Evolutionary conservation across 768 basidiomycete species (phyloP).

Genomic region (Royoungia palumana): DNA sequence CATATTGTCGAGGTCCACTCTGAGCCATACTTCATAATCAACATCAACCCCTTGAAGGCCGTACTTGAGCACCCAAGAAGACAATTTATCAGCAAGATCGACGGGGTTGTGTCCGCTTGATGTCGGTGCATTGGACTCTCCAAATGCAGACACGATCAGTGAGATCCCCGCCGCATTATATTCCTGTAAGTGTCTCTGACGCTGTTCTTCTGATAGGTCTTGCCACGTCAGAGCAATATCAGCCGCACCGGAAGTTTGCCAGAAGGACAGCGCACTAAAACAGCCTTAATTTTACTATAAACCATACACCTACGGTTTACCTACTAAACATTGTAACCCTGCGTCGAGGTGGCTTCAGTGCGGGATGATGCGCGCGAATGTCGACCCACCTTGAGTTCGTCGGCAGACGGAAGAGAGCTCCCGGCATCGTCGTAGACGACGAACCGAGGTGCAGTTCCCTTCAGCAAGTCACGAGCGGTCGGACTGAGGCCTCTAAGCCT

Average conservation of each 20-base stretch:
- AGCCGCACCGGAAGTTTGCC: constrained; percentile 37
- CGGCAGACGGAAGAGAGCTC: constrained; percentile 40
- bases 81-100: constrained; percentile 37
- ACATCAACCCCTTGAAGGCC: constrained; percentile 49
- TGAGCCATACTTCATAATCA: constrained; percentile 41
- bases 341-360: background rate
- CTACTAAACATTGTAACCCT: constrained; percentile 34
- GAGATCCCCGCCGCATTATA: constrained; percentile 55
- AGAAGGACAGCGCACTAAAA: constrained; percentile 37
- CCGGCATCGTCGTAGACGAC: constrained; percentile 38
- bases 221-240: constrained; percentile 46
- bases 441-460: constrained; percentile 46
- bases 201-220: constrained; percentile 33
- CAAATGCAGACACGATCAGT: constrained; percentile 53
- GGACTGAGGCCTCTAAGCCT: constrained; percentile 18
- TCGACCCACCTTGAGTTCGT: constrained; percentile 38
- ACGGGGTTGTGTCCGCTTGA: constrained; percentile 36
- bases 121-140: constrained; percentile 38
- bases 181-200: constrained; percentile 40
- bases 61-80: constrained; percentile 43
- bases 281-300: background rate
- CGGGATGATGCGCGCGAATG: background rate
- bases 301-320: background rate
- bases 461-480: constrained; percentile 16
- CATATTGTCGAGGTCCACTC: background rate